Evolutionary conservation across 1,284 basidiomycete genomes (phyloP).

Genomic region (Melampsora larici-populina): DNA sequence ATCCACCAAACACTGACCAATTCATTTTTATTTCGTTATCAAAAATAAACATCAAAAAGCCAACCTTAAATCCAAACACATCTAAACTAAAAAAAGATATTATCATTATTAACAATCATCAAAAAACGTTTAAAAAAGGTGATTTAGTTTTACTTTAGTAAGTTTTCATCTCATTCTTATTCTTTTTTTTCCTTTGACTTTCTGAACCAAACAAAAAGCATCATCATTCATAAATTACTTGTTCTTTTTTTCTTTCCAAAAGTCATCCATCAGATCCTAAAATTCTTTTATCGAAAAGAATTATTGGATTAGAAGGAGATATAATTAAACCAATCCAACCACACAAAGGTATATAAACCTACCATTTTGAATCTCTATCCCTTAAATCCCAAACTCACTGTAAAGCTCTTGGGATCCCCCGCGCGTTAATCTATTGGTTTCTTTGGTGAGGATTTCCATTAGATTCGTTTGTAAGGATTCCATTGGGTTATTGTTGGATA

Average conservation of each 20-base stretch:
- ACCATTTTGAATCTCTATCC: too few relatives aligned
- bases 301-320: conserved; percentile 60
- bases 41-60: conserved; percentile 46
- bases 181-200: too few relatives aligned
- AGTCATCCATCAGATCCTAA: conserved; percentile 58
- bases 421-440: too few relatives aligned
- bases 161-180: conserved; percentile 40
- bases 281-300: conserved; percentile 58
- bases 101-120: conserved; percentile 57
- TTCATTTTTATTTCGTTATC: background rate
- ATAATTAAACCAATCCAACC: conserved; percentile 56
- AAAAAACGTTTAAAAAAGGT: conserved; percentile 54
- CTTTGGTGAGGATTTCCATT: background rate
- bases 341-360: conserved; percentile 51
- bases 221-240: too few relatives aligned
- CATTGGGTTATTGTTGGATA: conserved; percentile 57
- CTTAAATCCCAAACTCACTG: background rate
- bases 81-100: conserved; percentile 56
- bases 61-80: conserved; percentile 57
- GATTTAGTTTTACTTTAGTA: conserved; percentile 60
- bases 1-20: background rate
- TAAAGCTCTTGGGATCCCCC: too few relatives aligned
- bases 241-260: too few relatives aligned
- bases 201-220: too few relatives aligned
- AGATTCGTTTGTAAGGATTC: conserved; percentile 35